phyloP scores from a whole-genome alignment of 1,139 yeast species.

The Yamadazyma sp. region DNA sequence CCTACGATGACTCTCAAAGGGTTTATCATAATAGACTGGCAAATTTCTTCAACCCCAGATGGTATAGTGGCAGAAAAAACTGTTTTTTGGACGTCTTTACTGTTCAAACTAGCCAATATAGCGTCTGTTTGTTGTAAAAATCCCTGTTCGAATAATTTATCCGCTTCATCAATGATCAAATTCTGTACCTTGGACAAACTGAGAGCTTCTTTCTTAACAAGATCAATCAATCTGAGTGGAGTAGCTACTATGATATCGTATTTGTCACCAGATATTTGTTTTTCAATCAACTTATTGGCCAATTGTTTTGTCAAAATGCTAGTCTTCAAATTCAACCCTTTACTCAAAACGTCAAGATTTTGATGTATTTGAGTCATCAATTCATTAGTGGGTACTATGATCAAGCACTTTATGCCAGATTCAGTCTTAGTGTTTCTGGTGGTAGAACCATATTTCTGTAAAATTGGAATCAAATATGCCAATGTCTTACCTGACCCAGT shows the following conservation, averaged over 20 bases:
- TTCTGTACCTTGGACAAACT: slow-evolving; percentile 68
- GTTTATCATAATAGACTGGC: slow-evolving; percentile 77
- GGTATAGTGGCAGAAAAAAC: slow-evolving; percentile 97
- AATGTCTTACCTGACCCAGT: slow-evolving; percentile 93
- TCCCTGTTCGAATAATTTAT: slow-evolving; percentile 85
- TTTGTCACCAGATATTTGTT: slow-evolving; percentile 56
- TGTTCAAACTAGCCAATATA: slow-evolving; percentile 67
- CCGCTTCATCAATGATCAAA: slow-evolving; percentile 92
- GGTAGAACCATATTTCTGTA: slow-evolving; percentile 50
- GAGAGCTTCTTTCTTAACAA: slow-evolving; percentile 58
- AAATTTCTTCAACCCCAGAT: slow-evolving; percentile 87
- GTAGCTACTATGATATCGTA: slow-evolving; percentile 84
- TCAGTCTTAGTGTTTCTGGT: slow-evolving; percentile 23
- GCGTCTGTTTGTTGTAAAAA: slow-evolving; percentile 91
- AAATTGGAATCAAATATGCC: slow-evolving; percentile 81
- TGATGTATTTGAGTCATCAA: slow-evolving; percentile 82
- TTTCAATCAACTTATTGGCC: slow-evolving; percentile 66
- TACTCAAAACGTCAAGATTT: slow-evolving; percentile 60
- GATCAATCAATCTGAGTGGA: slow-evolving; percentile 82
- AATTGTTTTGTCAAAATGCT: slow-evolving; percentile 73
- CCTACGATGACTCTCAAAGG: slow-evolving; percentile 90
- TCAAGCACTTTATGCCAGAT: slow-evolving; percentile 66
- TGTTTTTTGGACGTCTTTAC: slow-evolving; percentile 57
- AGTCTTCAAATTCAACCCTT: slow-evolving; percentile 56
- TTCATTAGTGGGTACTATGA: slow-evolving; percentile 85